Conservation (phyloP, 148 eudicot species). For the Rhododendron simsii region DNA sequence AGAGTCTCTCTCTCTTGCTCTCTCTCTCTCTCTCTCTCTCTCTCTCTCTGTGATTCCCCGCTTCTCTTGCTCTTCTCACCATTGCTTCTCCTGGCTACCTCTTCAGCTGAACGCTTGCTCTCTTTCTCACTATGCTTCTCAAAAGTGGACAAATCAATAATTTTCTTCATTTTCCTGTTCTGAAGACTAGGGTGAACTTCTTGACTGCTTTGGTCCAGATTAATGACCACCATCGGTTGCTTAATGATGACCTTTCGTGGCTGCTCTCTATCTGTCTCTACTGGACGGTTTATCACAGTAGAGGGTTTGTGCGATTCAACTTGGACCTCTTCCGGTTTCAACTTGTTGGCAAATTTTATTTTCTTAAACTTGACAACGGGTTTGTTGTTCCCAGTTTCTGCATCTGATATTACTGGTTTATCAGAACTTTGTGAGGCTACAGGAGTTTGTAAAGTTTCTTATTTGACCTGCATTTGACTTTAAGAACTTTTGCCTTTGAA, state of each 20-base stretch:
- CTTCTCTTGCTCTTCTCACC: too few species aligned
- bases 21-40: too few species aligned
- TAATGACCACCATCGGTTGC: constrained; percentile 62
- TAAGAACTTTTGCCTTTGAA: constrained; percentile 66
- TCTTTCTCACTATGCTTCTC: constrained; percentile 39
- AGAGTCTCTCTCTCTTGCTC: constrained; percentile 40
- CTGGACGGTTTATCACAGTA: constrained; percentile 73
- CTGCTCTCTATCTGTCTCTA: constrained; percentile 52
- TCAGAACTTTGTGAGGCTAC: constrained; percentile 49
- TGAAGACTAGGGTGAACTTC: constrained; percentile 54
- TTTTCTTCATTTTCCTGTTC: constrained; percentile 63
- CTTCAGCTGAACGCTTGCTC: constrained; percentile 31
- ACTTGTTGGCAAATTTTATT: constrained; percentile 65
- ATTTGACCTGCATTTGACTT: constrained; percentile 66
- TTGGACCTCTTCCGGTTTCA: too few species aligned
- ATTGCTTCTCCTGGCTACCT: constrained; percentile 37
- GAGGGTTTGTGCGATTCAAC: constrained; percentile 58
- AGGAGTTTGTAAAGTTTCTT: constrained; percentile 47
- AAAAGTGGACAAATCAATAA: constrained; percentile 53
- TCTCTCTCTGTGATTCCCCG: too few species aligned
- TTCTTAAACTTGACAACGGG: constrained; percentile 59
- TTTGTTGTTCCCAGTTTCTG: constrained; percentile 50
- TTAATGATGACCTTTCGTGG: constrained; percentile 61
- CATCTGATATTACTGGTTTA: constrained; percentile 50
- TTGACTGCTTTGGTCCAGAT: constrained; percentile 51